These are phyloP conservation scores for Geotrichum histeridarum DNA, from an alignment of 1,139 yeast species.

Conservation along the genomic window DNA sequence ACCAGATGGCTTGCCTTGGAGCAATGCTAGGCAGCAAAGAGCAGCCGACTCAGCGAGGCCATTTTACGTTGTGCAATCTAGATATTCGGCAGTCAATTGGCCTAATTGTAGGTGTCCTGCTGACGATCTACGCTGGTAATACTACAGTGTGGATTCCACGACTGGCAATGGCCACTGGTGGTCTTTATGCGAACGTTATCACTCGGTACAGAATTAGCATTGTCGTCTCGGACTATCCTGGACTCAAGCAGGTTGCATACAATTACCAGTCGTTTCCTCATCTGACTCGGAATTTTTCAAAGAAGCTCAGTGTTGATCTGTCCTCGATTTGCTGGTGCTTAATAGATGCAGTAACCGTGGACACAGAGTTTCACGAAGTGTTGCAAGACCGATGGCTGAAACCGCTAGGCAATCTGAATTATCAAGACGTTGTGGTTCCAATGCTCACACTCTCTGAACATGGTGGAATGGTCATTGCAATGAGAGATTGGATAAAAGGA, in stretches of 20 bases:
- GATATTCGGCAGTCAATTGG: constrained; percentile 92
- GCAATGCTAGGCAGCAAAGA: constrained; percentile 46
- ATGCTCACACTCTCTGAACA: constrained; percentile 84
- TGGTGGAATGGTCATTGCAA: constrained; percentile 91
- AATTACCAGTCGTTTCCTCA: constrained; percentile 91
- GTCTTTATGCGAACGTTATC: constrained; percentile 77
- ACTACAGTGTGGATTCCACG: constrained; percentile 76
- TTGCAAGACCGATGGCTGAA: constrained; percentile 86
- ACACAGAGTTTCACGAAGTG: constrained; percentile 88
- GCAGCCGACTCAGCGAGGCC: background rate
- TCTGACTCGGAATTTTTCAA: constrained; percentile 71
- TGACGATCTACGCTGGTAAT: constrained; percentile 83
- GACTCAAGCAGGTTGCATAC: constrained; percentile 86
- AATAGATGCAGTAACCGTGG: constrained; percentile 86
- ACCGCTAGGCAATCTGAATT: constrained; percentile 79
- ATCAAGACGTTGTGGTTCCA: constrained; percentile 79
- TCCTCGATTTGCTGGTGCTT: constrained; percentile 83
- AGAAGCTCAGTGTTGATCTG: constrained; percentile 72
- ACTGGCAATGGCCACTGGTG: constrained; percentile 69
- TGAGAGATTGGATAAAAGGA: constrained; percentile 79
- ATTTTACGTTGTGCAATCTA: constrained; percentile 42
- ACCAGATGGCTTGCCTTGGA: constrained; percentile 79
- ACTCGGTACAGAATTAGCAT: constrained; percentile 69
- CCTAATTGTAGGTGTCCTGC: constrained; percentile 69
- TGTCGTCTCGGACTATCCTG: constrained; percentile 77